phyloP scores from a whole-genome alignment of 148 eudicot genomes.

The Vaccinium vitisidaea region DNA sequence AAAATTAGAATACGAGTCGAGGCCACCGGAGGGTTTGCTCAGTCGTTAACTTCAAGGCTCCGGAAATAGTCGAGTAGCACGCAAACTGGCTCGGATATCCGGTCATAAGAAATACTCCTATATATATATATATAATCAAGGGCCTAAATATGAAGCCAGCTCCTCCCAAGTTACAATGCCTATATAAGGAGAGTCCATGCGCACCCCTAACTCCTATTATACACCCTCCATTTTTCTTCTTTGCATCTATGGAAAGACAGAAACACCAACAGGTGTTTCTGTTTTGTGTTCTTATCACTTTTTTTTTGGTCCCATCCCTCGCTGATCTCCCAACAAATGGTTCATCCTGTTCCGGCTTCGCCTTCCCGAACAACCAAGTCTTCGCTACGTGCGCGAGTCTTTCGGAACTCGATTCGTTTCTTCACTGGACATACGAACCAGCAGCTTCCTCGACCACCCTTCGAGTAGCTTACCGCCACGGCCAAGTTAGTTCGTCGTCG shows the following conservation, averaged over 20 bases:
- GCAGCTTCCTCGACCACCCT: conserved; percentile 20
- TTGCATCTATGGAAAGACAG: not conserved
- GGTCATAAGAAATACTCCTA: too few species aligned
- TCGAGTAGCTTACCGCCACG: conserved; percentile 25
- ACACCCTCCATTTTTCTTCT: too few species aligned
- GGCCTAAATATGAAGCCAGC: too few species aligned
- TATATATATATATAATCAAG: too few species aligned
- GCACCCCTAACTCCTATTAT: too few species aligned
- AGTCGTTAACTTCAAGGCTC: too few species aligned
- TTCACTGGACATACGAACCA: conserved; percentile 29
- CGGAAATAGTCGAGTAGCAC: too few species aligned
- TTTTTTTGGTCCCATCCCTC: not conserved
- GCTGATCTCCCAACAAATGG: not conserved
- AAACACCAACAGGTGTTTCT: not conserved
- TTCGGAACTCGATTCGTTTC: conserved; percentile 18
- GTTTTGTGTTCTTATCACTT: not conserved
- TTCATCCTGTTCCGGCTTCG: conserved; percentile 10
- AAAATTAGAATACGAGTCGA: too few species aligned
- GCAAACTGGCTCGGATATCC: too few species aligned
- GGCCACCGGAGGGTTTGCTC: too few species aligned
- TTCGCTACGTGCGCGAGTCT: conserved; percentile 23
- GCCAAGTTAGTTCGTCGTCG: conserved; percentile 1
- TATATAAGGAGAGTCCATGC: not conserved
- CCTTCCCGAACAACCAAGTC: conserved; percentile 14
- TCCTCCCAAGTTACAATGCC: not conserved